phyloP scores from a whole-genome alignment of 192 early-diverging fungal genomes.

The Coemansia sp. region DNA sequence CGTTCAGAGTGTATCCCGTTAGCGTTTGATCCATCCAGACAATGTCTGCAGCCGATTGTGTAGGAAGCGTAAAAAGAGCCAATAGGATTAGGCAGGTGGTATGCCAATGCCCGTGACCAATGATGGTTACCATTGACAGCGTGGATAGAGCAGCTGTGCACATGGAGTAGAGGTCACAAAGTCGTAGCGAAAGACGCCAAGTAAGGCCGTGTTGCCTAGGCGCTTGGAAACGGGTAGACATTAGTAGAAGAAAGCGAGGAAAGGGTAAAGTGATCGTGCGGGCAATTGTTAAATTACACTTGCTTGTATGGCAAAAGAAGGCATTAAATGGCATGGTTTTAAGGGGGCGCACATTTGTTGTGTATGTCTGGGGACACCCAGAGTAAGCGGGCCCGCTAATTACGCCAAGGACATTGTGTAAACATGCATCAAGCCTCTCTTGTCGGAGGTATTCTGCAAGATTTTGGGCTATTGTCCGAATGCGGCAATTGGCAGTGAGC shows the following conservation, averaged over 20 bases:
- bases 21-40: constrained; percentile 1
- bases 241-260: no score
- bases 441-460: constrained; percentile 7
- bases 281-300: background rate
- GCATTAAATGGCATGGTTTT: background rate
- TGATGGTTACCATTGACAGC: background rate
- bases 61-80: background rate
- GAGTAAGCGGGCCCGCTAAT: background rate
- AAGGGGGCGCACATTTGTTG: background rate
- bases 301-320: background rate
- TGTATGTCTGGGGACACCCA: background rate
- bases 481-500: background rate
- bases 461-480: background rate
- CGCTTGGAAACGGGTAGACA: background rate
- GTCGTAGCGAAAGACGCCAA: background rate
- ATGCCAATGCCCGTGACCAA: background rate
- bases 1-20: constrained; percentile 10
- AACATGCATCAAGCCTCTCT: background rate
- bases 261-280: background rate
- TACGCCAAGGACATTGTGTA: background rate
- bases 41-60: constrained; percentile 6
- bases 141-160: background rate
- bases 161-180: background rate
- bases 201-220: background rate
- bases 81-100: background rate